A percentile compares a stretch with the other conserved stretches of the same genome.
These are phyloP conservation scores for Botryosphaeria dothidea DNA, from an alignment of 2,329 filamentous ascomycete species.

Conservation along the genomic window DNA sequence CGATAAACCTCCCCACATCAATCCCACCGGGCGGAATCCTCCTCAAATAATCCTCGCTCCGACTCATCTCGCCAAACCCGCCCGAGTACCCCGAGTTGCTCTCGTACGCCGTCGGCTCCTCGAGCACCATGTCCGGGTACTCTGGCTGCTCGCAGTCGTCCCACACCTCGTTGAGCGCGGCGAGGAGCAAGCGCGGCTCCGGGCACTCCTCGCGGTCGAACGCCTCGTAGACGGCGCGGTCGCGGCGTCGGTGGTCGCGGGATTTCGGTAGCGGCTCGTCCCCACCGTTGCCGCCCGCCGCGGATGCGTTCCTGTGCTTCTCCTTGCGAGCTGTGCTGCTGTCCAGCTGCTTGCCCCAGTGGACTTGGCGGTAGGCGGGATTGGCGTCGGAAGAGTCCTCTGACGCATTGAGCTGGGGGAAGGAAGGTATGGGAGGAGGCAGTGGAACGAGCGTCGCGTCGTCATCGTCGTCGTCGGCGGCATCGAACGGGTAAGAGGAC, in stretches of 20 bases:
- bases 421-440: background rate
- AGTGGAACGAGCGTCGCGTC: background rate
- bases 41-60: constrained; percentile 4
- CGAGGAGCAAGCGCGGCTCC: background rate
- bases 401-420: background rate
- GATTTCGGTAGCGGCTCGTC: background rate
- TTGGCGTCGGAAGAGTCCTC: background rate
- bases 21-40: constrained; percentile 11
- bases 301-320: no score
- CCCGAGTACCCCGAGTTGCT: background rate
- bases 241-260: background rate
- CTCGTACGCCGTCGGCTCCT: background rate
- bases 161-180: constrained; percentile 14
- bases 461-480: background rate
- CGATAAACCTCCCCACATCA: background rate
- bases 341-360: background rate
- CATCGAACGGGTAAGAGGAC: background rate
- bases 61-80: background rate
- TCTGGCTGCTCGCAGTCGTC: constrained; percentile 5
- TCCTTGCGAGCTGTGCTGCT: no score
- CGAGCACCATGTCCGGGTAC: constrained; percentile 19
- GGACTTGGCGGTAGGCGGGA: background rate
- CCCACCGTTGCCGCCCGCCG: background rate
- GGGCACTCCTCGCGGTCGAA: background rate
- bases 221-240: constrained; percentile 14